A percentile compares a stretch with the other conserved stretches of the same genome.
phyloP scores from a whole-genome alignment of 169 alveolate genomes.

The Cyclospora cayetanensis region DNA sequence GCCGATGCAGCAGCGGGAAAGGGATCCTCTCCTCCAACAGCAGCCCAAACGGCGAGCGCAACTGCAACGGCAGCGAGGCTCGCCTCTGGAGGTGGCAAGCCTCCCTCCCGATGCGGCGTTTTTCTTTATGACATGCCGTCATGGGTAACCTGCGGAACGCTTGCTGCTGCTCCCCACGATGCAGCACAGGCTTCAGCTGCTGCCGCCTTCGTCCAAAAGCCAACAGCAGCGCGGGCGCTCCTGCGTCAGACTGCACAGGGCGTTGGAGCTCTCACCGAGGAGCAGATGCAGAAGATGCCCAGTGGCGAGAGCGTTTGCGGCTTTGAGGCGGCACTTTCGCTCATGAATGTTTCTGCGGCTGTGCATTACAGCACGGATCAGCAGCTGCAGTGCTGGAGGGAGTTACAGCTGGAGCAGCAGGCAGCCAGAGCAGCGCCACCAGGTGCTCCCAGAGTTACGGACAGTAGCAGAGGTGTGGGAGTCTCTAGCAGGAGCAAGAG shows the following conservation, averaged over 20 bases:
- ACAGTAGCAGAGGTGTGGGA: not conserved
- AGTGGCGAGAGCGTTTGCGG: constrained; percentile 9
- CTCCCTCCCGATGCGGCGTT: constrained; percentile 39
- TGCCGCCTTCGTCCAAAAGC: constrained; percentile 38
- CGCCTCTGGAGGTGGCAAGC: too few species aligned
- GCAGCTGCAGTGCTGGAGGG: constrained; percentile 63
- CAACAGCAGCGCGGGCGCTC: constrained; percentile 38
- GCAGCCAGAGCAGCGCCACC: not conserved
- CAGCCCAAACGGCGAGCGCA: not conserved
- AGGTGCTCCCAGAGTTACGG: too few species aligned
- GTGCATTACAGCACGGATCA: constrained; percentile 35
- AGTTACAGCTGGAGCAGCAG: constrained; percentile 48
- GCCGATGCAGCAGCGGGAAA: constrained; percentile 39
- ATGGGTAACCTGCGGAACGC: constrained; percentile 49
- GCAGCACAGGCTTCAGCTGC: constrained; percentile 63
- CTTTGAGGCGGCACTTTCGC: constrained; percentile 25
- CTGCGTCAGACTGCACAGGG: constrained; percentile 27
- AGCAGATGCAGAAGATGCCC: constrained; percentile 16
- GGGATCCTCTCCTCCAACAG: not conserved
- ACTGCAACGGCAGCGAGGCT: not conserved
- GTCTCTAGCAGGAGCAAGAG: not conserved
- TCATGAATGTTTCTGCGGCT: constrained; percentile 20
- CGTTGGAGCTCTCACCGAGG: not conserved
- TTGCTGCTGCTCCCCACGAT: constrained; percentile 56
- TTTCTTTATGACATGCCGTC: constrained; percentile 18